Evolutionary conservation across 2,329 filamentous ascomycete genomes (phyloP), one percentile per base, ranked within the genome.

Genomic region (Cladophialophora exuberans): DNA sequence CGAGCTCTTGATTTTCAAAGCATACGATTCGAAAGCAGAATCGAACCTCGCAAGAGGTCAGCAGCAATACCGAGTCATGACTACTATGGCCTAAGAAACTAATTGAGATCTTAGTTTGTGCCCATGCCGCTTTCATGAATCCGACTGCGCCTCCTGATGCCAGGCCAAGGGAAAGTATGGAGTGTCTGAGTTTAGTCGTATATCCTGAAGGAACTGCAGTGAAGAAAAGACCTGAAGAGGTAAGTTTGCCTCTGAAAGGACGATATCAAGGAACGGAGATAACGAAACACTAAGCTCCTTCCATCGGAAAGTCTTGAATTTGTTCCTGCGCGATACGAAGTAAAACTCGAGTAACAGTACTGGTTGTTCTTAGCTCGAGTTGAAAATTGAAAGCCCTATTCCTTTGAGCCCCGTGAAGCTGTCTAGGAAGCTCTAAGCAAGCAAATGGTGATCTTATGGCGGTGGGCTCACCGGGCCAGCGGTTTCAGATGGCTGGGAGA

Each of bases 1-100:
- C 15, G 36, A 39, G 36, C n/a, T 39, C 18, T 22, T 39, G 36
- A 22, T 39, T 39, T 39, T 39, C 36, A 39, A 39, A 39, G 18
- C n/a, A 17, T 39, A 39, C 36, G 36, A 39, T 39, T 39, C 36
- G 36, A 17, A 39, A 33, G 30, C 30, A 33, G 30, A 33, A 33
- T 33, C 36, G 36, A 22, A 17, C 18, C 36, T 39, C n/a, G 36
- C 36, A 33, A 33, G 36, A 39, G n/a, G 36, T 39, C 36, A 22
- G n/a, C 36, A 39, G n/a, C 36, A 39, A 39, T 22, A 39, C 36
- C 36, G 30, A 33, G 30, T 33, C 30, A 33, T 33, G 30, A 33
- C 30, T 33, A 33, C 30, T 33, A 33, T 33, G 30, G 30, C 30
- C 30, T 33, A 33, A 33, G 30, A 33, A 33, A 33, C 30, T 33